These are phyloP conservation scores for Cardamine resedifolia DNA, from an alignment of 345 rosid genomes.

Conservation along the genomic window DNA sequence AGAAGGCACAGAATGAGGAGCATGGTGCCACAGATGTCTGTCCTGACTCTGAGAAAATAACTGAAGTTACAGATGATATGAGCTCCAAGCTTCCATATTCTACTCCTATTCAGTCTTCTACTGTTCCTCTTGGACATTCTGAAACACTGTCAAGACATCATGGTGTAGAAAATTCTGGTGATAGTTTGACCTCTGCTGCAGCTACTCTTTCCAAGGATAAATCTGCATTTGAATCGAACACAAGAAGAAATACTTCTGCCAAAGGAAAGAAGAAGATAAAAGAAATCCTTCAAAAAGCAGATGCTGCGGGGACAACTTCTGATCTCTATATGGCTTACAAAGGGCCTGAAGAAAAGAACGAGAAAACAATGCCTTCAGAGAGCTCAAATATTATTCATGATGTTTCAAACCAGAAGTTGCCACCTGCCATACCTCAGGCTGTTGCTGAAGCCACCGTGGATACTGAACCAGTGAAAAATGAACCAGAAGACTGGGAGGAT, in stretches of 20 bases:
- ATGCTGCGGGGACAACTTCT: conserved; percentile 82
- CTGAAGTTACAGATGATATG: conserved; percentile 36
- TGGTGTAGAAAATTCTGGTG: conserved; percentile 37
- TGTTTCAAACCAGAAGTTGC: conserved; percentile 42
- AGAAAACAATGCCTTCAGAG: conserved; percentile 35
- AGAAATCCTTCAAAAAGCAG: conserved; percentile 83
- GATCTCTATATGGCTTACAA: conserved; percentile 92
- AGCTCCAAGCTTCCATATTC: conserved; percentile 37
- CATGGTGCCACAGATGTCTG: conserved; percentile 33
- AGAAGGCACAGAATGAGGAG: conserved; percentile 31
- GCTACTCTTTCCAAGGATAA: conserved; percentile 51
- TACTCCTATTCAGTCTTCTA: conserved; percentile 39
- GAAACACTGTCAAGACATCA: conserved; percentile 35
- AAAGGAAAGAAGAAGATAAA: conserved; percentile 59
- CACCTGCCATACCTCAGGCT: conserved; percentile 33
- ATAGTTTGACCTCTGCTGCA: conserved; percentile 33
- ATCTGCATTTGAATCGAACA: conserved; percentile 43
- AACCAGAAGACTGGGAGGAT: conserved; percentile 98
- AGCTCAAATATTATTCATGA: conserved; percentile 29
- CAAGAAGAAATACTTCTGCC: conserved; percentile 44
- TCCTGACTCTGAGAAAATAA: conserved; percentile 25
- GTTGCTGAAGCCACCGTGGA: conserved; percentile 39
- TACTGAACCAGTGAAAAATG: conserved; percentile 50
- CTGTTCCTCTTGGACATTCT: conserved; percentile 36
- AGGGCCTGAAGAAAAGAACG: conserved; percentile 86